Evolutionary conservation across 257 asterid species (phyloP).

Genomic region (Salvia splendens): DNA sequence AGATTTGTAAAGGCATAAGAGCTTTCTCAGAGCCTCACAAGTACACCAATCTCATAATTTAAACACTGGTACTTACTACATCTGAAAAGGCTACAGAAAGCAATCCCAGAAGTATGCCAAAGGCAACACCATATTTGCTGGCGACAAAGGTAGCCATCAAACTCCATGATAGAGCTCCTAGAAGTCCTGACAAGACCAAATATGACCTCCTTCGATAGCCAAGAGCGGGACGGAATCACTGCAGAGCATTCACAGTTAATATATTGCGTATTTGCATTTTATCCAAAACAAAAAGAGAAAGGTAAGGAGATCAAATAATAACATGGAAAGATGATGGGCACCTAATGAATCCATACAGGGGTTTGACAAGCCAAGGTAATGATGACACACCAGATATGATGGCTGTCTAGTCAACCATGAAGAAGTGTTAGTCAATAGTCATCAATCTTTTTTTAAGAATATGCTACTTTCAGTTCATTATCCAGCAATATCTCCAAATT

Average conservation of each 20-base stretch:
- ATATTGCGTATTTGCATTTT: slow-evolving; percentile 6
- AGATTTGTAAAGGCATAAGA: background rate
- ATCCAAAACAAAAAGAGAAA: slow-evolving; percentile 3
- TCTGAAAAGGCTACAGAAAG: slow-evolving; percentile 92
- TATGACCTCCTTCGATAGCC: slow-evolving; percentile 96
- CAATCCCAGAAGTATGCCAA: slow-evolving; percentile 81
- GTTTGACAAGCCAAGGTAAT: slow-evolving; percentile 88
- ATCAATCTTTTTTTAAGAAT: background rate
- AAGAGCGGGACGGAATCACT: slow-evolving; percentile 88
- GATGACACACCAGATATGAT: slow-evolving; percentile 78
- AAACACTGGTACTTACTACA: slow-evolving; percentile 57
- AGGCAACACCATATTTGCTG: slow-evolving; percentile 75
- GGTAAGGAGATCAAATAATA: slow-evolving; percentile 3
- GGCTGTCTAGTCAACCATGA: slow-evolving; percentile 79
- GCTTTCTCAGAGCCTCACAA: background rate
- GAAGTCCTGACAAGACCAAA: slow-evolving; percentile 83
- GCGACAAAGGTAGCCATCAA: slow-evolving; percentile 83
- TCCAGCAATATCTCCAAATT: background rate
- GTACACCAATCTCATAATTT: slow-evolving; percentile 6
- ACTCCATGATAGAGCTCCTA: slow-evolving; percentile 90
- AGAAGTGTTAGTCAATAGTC: slow-evolving; percentile 49
- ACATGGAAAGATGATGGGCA: slow-evolving; percentile 32
- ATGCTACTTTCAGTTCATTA: slow-evolving; percentile 4
- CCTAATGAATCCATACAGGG: slow-evolving; percentile 93
- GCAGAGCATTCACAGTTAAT: slow-evolving; percentile 16